phyloP scores from a whole-genome alignment of 495 filamentous ascomycete species.

The Daldinia loculata region DNA sequence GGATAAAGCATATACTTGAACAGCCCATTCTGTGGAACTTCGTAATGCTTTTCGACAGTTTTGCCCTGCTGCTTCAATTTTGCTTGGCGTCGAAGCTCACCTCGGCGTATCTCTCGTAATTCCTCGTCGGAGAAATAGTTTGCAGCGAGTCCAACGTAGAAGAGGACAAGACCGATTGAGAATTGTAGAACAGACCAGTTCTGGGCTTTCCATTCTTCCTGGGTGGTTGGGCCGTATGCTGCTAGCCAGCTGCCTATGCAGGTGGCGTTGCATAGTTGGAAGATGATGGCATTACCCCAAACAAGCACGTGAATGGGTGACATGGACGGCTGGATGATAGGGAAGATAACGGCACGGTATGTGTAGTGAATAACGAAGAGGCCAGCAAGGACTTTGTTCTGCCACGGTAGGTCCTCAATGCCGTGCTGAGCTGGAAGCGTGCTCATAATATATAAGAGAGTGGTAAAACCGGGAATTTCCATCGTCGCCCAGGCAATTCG shows the following conservation, averaged over 20 bases:
- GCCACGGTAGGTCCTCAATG: constrained; percentile 66
- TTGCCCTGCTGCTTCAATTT: constrained; percentile 52
- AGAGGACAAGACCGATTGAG: constrained; percentile 58
- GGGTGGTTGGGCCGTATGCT: constrained; percentile 73
- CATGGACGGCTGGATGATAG: constrained; percentile 87
- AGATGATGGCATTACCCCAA: constrained; percentile 65
- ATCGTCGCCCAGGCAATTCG: constrained; percentile 85
- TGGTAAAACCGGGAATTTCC: constrained; percentile 81
- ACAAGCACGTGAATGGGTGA: constrained; percentile 80
- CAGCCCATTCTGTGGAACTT: constrained; percentile 82
- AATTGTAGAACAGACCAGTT: constrained; percentile 53
- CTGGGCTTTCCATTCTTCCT: constrained; percentile 63
- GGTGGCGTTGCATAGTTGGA: constrained; percentile 82
- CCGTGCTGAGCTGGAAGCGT: constrained; percentile 65
- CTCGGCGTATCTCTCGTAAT: constrained; percentile 76
- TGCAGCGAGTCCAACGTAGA: constrained; percentile 71
- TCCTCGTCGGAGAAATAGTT: constrained; percentile 89
- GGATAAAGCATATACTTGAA: constrained; percentile 87
- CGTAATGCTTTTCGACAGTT: constrained; percentile 83
- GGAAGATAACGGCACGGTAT: constrained; percentile 85
- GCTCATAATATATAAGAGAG: constrained; percentile 78
- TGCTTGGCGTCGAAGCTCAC: constrained; percentile 58
- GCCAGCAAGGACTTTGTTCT: constrained; percentile 71
- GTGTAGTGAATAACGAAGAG: constrained; percentile 83
- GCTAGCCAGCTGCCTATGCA: constrained; percentile 82